A percentile compares a stretch with the other conserved stretches of the same genome.
These are phyloP conservation scores for Orychophragmus violaceus DNA, from an alignment of 345 rosid species.

Conservation along the genomic window DNA sequence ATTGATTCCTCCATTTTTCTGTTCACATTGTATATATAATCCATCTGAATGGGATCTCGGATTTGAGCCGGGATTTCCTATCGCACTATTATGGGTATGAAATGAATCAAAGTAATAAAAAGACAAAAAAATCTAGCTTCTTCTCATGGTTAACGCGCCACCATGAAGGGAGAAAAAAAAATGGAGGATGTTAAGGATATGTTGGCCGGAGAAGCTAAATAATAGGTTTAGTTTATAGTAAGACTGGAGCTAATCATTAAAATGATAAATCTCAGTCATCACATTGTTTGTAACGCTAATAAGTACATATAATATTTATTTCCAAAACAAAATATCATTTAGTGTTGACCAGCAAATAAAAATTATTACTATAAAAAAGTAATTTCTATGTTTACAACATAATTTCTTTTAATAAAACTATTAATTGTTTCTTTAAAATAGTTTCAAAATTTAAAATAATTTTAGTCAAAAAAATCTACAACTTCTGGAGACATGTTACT, in stretches of 20 bases:
- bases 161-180: constrained; percentile 9
- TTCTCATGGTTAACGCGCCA: constrained; percentile 18
- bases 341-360: background rate
- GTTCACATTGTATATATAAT: no score
- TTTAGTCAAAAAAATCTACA: background rate
- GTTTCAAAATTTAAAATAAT: background rate
- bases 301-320: background rate
- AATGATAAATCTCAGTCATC: background rate
- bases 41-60: no score
- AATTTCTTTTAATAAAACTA: background rate
- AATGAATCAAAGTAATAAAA: no score
- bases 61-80: no score
- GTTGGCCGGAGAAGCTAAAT: constrained; percentile 41
- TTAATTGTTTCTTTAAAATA: background rate
- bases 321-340: background rate
- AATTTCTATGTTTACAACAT: background rate
- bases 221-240: background rate
- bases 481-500: background rate
- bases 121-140: no score
- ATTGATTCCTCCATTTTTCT: no score
- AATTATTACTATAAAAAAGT: background rate
- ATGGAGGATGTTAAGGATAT: constrained; percentile 94
- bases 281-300: background rate
- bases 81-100: no score
- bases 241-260: background rate